Evolutionary conservation across 257 asterid species (phyloP).

Genomic region (Datura wrightii): DNA sequence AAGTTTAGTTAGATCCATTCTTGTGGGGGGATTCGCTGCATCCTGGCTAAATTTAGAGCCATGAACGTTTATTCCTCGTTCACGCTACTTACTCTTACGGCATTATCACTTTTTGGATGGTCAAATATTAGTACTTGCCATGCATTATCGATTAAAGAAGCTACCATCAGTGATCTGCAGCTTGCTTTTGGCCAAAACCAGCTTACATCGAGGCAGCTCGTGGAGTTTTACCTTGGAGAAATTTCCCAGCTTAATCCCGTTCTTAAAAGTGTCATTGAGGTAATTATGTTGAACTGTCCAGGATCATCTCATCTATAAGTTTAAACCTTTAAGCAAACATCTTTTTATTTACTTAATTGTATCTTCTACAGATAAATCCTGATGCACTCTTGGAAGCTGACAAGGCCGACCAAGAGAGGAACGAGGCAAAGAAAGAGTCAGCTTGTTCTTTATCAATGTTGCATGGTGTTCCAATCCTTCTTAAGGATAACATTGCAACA

Average conservation of each 20-base stretch:
- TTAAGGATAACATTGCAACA: slow-evolving; percentile 55
- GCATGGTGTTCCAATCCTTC: slow-evolving; percentile 56
- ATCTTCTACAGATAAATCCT: slow-evolving; percentile 38
- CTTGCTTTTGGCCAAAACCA: slow-evolving; percentile 44
- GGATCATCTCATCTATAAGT: not conserved
- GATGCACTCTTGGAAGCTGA: slow-evolving; percentile 54
- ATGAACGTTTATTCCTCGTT: not conserved
- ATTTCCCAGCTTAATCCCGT: slow-evolving; percentile 46
- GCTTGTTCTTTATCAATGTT: slow-evolving; percentile 33
- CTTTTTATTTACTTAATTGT: not conserved
- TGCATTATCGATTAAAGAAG: slow-evolving; percentile 60
- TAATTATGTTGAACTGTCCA: not conserved
- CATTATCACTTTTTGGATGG: not conserved
- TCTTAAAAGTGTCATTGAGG: slow-evolving; percentile 57
- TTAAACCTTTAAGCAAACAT: no score
- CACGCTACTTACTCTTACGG: not conserved
- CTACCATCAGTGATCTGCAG: slow-evolving; percentile 53
- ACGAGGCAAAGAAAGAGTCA: slow-evolving; percentile 1
- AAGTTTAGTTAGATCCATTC: not conserved
- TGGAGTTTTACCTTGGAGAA: slow-evolving; percentile 48
- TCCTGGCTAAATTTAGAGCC: not conserved
- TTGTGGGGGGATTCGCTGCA: not conserved
- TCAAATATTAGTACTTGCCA: not conserved
- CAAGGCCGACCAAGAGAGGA: slow-evolving; percentile 50
- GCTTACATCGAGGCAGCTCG: slow-evolving; percentile 51